Evolutionary conservation across 192 early-diverging fungal genomes (phyloP), one percentile per base, ranked within the genome.

Genomic region (Mortierella claussenii): DNA sequence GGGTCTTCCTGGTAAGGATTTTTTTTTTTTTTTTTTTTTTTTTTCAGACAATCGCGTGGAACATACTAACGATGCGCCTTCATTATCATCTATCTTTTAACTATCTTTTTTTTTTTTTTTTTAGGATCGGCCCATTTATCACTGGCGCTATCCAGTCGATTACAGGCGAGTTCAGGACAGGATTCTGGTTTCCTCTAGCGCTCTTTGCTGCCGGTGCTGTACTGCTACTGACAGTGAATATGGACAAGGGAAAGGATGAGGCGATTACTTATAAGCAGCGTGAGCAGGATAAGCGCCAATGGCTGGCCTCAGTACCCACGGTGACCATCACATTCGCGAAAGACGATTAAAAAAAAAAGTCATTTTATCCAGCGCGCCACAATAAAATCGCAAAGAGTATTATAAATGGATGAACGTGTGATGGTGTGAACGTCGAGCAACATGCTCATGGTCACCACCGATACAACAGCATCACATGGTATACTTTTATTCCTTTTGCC

Each of bases 71-170:
- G 13, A 40, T 26, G 27, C 6, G 24, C 10, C 28, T 28, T 23
- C 3, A 42, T n/a, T 12, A 24, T 21, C 28, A 31, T 0, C 30
- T 30, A 8, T 12, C 26, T 28, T 17, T 42, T 10, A 9, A 30
- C 11, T 17, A 13, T 51, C 13, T 30, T 20, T 51, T 33, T 9
- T 52, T 21, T 51, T 44, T 21, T 26, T 33, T 20, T 50, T 24
- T 36, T 57, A 76, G 73, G 86, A 82, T 93, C 12, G 92, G 92
- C 1, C 91, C 92, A 8, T 81, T 93, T 47, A 80, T 92, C 24
- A 89, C 89, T n/a, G 91, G 81, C 15, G 85, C 82, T 23, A 91
- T 93, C 53, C 80, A 79, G 7, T 65, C 83, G 13, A 43, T 56
- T 18, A 82, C 84, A 1, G 85, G 83, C 30, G 80, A 80, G 27